A percentile compares a stretch with the other conserved stretches of the same genome.
These are phyloP conservation scores for Alectoria sarmentosa DNA, from an alignment of 495 filamentous ascomycete species.

Conservation along the genomic window DNA sequence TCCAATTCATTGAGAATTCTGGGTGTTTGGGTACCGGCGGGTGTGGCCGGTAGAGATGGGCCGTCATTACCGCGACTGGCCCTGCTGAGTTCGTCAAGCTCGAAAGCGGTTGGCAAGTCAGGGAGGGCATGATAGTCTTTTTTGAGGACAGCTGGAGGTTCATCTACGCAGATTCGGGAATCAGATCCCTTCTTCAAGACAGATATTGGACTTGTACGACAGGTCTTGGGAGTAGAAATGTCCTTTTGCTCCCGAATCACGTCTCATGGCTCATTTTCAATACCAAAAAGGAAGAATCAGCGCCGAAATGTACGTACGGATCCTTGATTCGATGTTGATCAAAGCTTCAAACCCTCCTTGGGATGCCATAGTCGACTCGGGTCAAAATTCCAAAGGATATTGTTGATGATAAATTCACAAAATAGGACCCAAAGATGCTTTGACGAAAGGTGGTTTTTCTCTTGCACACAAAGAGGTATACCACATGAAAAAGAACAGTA, in stretches of 20 bases:
- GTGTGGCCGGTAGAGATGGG: constrained; percentile 20
- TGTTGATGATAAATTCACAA: not conserved
- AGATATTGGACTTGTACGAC: too few species aligned
- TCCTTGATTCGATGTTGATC: constrained; percentile 33
- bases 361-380: constrained; percentile 28
- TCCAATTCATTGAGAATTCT: constrained; percentile 47
- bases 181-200: too few species aligned
- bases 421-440: not conserved
- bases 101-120: constrained; percentile 28
- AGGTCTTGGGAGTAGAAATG: too few species aligned
- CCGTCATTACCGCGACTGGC: constrained; percentile 26
- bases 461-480: not conserved
- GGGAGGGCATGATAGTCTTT: constrained; percentile 31
- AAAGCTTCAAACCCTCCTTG: constrained; percentile 29
- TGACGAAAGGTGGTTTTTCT: not conserved
- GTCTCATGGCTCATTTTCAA: too few species aligned
- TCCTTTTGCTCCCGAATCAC: too few species aligned
- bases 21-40: constrained; percentile 32
- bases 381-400: not conserved
- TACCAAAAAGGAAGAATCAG: too few species aligned
- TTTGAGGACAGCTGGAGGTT: constrained; percentile 32
- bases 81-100: constrained; percentile 34
- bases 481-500: not conserved
- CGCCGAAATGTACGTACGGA: too few species aligned
- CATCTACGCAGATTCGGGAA: too few species aligned